phyloP scores from a whole-genome alignment of 345 rosid species.

The Brassica cretica region DNA sequence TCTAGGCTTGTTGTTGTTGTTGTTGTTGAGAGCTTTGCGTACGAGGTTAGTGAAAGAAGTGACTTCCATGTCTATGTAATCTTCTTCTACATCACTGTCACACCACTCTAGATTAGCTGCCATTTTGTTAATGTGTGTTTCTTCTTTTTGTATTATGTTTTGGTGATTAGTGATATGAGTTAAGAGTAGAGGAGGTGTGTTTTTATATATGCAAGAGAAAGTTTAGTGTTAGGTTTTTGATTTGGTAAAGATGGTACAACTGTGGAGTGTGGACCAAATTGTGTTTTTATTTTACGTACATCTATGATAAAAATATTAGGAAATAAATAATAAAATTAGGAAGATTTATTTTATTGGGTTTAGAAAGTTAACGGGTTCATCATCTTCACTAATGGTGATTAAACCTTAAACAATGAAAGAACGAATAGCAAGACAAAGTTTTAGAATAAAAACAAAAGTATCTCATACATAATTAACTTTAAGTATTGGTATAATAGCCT shows the following conservation, averaged over 20 bases:
- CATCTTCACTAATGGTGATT: constrained; percentile 12
- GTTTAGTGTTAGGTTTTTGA: constrained; percentile 34
- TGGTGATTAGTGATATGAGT: constrained; percentile 23
- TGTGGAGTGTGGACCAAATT: constrained; percentile 26
- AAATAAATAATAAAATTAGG: neutral
- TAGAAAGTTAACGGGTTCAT: constrained; percentile 17
- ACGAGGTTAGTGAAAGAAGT: constrained; percentile 56
- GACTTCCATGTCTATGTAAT: constrained; percentile 87
- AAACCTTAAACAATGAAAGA: constrained; percentile 23
- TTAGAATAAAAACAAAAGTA: constrained; percentile 27
- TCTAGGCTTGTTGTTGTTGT: constrained; percentile 46
- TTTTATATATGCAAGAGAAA: constrained; percentile 30
- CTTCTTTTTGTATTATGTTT: constrained; percentile 20
- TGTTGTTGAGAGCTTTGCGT: constrained; percentile 43
- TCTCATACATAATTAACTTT: constrained; percentile 14
- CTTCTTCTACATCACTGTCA: constrained; percentile 67
- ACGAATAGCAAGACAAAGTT: constrained; percentile 36
- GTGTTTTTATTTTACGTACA: neutral
- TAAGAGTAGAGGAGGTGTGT: constrained; percentile 11
- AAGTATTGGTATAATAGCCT: constrained; percentile 6
- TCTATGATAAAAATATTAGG: neutral
- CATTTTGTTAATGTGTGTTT: constrained; percentile 42
- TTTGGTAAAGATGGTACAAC: constrained; percentile 36
- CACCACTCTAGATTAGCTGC: constrained; percentile 43
- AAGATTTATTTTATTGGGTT: constrained; percentile 14